A percentile compares a stretch with the other conserved stretches of the same genome.
Conservation (phyloP, 2,329 filamentous ascomycete species). For the Microascus cirrosus region DNA sequence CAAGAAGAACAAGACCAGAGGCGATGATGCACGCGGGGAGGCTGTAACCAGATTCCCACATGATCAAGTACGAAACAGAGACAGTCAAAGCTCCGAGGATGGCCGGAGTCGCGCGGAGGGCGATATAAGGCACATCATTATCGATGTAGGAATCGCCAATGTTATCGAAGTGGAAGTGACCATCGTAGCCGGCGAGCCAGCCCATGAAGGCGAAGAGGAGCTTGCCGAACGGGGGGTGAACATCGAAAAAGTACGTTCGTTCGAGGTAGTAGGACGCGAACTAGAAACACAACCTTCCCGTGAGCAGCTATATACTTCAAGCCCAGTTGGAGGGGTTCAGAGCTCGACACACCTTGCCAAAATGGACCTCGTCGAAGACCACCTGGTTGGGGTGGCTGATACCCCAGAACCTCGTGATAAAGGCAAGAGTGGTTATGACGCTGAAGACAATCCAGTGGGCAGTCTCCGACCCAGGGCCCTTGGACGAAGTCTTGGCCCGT, state of each 20-base stretch:
- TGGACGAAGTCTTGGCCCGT: conserved; percentile 18
- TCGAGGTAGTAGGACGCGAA: conserved; percentile 79
- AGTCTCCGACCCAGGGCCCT: conserved; percentile 48
- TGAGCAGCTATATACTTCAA: neutral
- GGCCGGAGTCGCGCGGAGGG: conserved; percentile 87
- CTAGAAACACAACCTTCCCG: conserved; percentile 21
- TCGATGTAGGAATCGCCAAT: conserved; percentile 97
- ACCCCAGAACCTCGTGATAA: conserved; percentile 88
- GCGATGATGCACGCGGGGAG: conserved; percentile 84
- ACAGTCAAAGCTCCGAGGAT: conserved; percentile 87
- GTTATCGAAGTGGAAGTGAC: conserved; percentile 96
- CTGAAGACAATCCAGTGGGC: conserved; percentile 73
- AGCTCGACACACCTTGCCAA: conserved; percentile 71
- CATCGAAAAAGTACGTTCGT: conserved; percentile 98
- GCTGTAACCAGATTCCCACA: conserved; percentile 99
- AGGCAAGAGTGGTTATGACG: conserved; percentile 73
- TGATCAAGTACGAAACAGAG: conserved; percentile 88
- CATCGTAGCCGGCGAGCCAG: conserved; percentile 95
- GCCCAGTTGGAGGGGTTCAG: neutral
- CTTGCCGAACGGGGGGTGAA: conserved; percentile 96
- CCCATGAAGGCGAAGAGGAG: conserved; percentile 94
- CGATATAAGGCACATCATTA: conserved; percentile 95
- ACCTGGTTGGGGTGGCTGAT: conserved; percentile 94
- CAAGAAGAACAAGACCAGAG: conserved; percentile 77
- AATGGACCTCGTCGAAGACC: conserved; percentile 98